Evolutionary conservation across 441 rosid genomes (phyloP), one percentile per base, ranked within the genome.

Genomic region (Syzygium syzygioides): DNA sequence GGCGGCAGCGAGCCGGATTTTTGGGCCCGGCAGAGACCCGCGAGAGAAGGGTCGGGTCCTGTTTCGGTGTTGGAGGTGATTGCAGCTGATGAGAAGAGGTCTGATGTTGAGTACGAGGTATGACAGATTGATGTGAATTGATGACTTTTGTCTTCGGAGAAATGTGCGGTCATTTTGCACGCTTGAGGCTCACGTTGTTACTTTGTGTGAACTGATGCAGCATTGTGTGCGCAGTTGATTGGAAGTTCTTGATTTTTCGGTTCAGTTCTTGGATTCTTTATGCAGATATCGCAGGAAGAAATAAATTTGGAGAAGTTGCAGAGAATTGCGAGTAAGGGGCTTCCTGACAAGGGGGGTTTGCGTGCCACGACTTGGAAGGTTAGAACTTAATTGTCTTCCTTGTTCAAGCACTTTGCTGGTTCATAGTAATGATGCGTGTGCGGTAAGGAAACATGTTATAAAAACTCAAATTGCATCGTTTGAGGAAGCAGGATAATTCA

Each of bases 281-380:
- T 85, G 76, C 86, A 94, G 96, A 87, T 95, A 57, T 93, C 95
- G 54, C 95, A 91, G 90, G 90, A 89, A 90, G 95, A 95, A 89
- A 93, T 95, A 84, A 94, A 95, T 91, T 85, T 95, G 92, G 96
- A 94, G 64, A 95, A 95, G 87, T 66, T 95, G 88, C 94, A 89
- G 88, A 94, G 94, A 90, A 93, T 94, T 87, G 95, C 95, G 9
- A 89, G 90, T 45, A 88, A 92, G 2, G 96, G 96, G 59, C 92
- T 95, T 88, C 95, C 95, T 53, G 93, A 93, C 32, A 95, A 95
- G 86, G 95, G 94, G 84, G 93, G 95, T 12, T 86, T 94, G 84
- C 92, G 96, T 9, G 95, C 95, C 54, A 93, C 94, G 28, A 89
- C 90, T 88, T 95, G 98, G 98, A 95, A 95, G 95, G 98, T 95